These are phyloP conservation scores for Juncus effusus DNA, from an alignment of 176 grass and related monocot genomes.

Conservation along the genomic window DNA sequence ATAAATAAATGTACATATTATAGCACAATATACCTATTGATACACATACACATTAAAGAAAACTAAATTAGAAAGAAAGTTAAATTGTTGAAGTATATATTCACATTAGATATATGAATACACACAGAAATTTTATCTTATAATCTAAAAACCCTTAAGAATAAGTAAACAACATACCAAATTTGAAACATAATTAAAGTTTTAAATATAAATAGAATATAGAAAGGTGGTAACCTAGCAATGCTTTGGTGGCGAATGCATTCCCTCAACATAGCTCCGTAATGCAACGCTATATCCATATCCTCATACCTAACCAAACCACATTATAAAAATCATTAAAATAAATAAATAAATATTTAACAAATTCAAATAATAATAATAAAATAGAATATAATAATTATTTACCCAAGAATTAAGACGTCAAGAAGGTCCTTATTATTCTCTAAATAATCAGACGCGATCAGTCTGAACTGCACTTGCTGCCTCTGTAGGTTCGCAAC, in stretches of 20 bases:
- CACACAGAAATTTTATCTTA: no score
- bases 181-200: no score
- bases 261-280: slow-evolving; percentile 95
- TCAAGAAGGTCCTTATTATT: slow-evolving; percentile 29
- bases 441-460: slow-evolving; percentile 29
- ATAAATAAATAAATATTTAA: not conserved
- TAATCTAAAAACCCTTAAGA: no score
- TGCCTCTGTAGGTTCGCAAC: slow-evolving; percentile 28
- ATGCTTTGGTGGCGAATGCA: slow-evolving; percentile 98
- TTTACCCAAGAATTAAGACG: slow-evolving; percentile 29
- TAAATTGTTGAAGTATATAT: not conserved
- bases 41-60: not conserved
- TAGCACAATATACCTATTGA: slow-evolving; percentile 4
- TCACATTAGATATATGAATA: no score
- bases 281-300: slow-evolving; percentile 95
- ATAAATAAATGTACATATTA: slow-evolving; percentile 6
- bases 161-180: no score
- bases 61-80: not conserved
- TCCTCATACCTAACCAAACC: slow-evolving; percentile 67
- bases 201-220: no score
- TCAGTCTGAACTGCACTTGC: slow-evolving; percentile 23
- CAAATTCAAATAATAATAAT: not conserved
- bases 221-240: slow-evolving; percentile 47
- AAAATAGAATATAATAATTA: not conserved
- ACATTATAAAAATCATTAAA: not conserved